Conservation (phyloP, 2,329 filamentous ascomycete genomes). For the Myriosclerotinia curreyana region DNA sequence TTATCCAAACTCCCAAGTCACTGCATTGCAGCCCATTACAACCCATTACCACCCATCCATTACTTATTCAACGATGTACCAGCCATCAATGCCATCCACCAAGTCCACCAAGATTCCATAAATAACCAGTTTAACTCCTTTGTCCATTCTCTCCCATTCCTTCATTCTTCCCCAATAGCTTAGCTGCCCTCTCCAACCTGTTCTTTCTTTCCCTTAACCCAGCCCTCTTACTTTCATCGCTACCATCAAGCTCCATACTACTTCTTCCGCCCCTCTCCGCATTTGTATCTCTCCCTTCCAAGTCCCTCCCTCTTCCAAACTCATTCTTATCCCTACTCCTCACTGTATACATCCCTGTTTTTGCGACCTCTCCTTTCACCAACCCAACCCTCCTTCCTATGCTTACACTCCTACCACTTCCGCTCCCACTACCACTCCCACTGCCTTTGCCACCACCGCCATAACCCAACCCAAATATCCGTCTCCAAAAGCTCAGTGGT, state of each 20-base stretch:
- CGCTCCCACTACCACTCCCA: neutral
- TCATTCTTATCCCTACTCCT: conserved; percentile 12
- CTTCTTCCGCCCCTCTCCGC: neutral
- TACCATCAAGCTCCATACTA: conserved; percentile 15
- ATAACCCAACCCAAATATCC: conserved; percentile 7
- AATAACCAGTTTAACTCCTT: neutral
- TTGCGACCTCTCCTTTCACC: conserved; percentile 16
- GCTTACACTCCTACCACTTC: neutral
- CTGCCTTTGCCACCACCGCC: neutral
- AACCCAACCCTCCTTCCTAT: neutral
- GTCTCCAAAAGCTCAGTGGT: conserved; percentile 11
- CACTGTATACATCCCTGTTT: conserved; percentile 20
- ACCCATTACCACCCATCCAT: neutral
- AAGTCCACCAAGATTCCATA: neutral
- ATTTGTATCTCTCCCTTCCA: neutral
- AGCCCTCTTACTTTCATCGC: neutral
- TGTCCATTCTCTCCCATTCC: neutral
- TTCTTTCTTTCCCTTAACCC: neutral
- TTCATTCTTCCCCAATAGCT: conserved; percentile 7
- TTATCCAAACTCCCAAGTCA: neutral
- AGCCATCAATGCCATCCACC: neutral
- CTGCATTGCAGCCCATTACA: neutral
- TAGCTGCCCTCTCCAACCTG: conserved; percentile 13
- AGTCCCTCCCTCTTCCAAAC: neutral
- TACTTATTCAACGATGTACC: neutral